Conservation (phyloP, 306 rosid genomes). For the Citrullus mucosospermus region DNA sequence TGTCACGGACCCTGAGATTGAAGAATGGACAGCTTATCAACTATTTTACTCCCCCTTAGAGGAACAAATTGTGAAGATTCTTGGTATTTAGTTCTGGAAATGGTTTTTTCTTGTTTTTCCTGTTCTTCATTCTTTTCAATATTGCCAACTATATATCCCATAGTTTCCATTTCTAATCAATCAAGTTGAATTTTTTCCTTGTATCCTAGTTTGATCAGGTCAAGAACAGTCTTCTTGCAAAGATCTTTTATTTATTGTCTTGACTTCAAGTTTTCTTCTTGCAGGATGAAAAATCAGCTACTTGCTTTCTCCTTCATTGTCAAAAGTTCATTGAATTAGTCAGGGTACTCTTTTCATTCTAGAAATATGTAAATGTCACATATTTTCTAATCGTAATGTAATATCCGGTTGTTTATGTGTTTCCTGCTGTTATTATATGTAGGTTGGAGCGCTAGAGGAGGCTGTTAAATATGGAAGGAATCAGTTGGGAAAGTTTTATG, state of each 20-base stretch:
- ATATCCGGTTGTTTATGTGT: not conserved
- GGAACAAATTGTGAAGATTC: no score
- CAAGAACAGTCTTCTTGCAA: not conserved
- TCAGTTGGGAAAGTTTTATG: constrained; percentile 59
- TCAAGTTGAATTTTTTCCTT: not conserved
- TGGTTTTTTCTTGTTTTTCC: not conserved
- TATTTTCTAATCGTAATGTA: not conserved
- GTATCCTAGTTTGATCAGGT: not conserved
- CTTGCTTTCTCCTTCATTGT: constrained; percentile 90
- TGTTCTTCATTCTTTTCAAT: not conserved
- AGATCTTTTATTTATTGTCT: not conserved
- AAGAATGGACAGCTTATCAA: no score
- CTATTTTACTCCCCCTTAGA: no score
- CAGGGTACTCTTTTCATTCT: constrained; percentile 49
- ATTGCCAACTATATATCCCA: not conserved
- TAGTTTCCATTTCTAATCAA: not conserved
- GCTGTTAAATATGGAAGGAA: constrained; percentile 81
- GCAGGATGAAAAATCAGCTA: constrained; percentile 89
- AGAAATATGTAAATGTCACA: not conserved
- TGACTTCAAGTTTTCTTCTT: constrained; percentile 20
- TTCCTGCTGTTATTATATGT: constrained; percentile 11
- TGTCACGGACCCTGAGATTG: no score
- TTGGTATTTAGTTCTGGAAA: no score
- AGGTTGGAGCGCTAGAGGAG: constrained; percentile 87
- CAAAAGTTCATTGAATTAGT: constrained; percentile 91